Evolutionary conservation across 768 basidiomycete species (phyloP).

Genomic region (Auricularia sp.): DNA sequence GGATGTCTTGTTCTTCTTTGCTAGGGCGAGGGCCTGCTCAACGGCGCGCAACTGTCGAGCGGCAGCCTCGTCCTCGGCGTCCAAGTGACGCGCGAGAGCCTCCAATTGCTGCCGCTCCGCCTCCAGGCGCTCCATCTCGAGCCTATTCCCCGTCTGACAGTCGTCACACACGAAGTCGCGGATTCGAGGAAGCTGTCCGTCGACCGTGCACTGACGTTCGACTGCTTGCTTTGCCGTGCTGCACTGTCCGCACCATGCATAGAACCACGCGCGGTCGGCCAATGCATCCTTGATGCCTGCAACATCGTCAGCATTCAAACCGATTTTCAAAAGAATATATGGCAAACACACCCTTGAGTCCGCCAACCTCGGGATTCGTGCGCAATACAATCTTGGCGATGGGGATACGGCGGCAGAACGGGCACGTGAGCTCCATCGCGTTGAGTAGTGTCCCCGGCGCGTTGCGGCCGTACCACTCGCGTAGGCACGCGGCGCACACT

Average conservation of each 20-base stretch:
- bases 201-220: constrained; percentile 16
- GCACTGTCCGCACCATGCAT: constrained; percentile 20
- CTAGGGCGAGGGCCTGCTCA: not conserved
- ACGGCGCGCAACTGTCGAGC: not conserved
- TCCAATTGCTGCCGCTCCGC: not conserved
- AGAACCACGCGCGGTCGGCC: constrained; percentile 18
- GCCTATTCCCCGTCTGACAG: constrained; percentile 7
- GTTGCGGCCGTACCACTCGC: constrained; percentile 20
- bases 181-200: constrained; percentile 10
- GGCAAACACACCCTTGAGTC: constrained; percentile 9
- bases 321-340: not conserved
- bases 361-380: constrained; percentile 17
- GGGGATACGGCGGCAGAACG: constrained; percentile 20
- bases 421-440: constrained; percentile 18
- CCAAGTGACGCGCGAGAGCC: not conserved
- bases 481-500: constrained; percentile 17
- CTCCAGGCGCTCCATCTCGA: not conserved
- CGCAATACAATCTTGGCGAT: constrained; percentile 14
- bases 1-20: not conserved
- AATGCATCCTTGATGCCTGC: constrained; percentile 10
- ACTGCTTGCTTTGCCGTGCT: constrained; percentile 15
- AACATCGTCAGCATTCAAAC: not conserved
- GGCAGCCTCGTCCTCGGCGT: not conserved
- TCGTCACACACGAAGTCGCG: constrained; percentile 12
- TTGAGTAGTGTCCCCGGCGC: constrained; percentile 18